phyloP scores from a whole-genome alignment of 441 rosid genomes.

The Populus tomentosa region DNA sequence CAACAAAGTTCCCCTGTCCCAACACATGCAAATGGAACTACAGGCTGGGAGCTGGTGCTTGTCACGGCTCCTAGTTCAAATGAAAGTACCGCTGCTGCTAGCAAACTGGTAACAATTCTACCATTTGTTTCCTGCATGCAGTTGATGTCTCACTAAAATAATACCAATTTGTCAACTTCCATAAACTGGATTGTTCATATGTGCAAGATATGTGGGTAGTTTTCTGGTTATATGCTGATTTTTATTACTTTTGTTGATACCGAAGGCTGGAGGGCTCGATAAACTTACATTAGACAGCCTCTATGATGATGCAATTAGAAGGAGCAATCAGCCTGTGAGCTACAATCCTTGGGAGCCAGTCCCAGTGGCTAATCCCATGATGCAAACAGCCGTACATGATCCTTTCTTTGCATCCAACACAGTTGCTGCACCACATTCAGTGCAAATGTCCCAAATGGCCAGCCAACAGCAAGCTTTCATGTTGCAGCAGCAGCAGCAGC shows the following conservation, averaged over 20 bases:
- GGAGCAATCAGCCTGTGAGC: conserved; percentile 66
- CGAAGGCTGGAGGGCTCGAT: conserved; percentile 91
- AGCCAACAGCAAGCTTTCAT: conserved; percentile 75
- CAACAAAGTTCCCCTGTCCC: conserved; percentile 40
- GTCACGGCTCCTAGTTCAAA: conserved; percentile 87
- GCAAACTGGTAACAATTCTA: conserved; percentile 57
- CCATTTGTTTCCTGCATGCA: background rate
- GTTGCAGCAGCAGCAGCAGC: conserved; percentile 34
- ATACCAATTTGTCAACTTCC: background rate
- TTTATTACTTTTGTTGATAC: conserved; percentile 5
- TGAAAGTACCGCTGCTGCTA: conserved; percentile 54
- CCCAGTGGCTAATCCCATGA: conserved; percentile 48
- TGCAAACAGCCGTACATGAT: conserved; percentile 54
- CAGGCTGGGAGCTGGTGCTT: conserved; percentile 91
- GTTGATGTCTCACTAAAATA: background rate
- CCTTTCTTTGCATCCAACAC: conserved; percentile 58
- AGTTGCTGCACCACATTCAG: conserved; percentile 57
- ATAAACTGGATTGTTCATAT: background rate
- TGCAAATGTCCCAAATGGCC: conserved; percentile 75
- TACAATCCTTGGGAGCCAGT: conserved; percentile 80
- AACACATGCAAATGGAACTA: conserved; percentile 38
- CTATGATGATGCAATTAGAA: conserved; percentile 90
- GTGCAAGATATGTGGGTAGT: background rate
- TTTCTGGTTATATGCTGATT: conserved; percentile 2
- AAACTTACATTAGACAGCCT: conserved; percentile 88